phyloP scores from a whole-genome alignment of 192 early-diverging fungal genomes.

The Podila epigama region DNA sequence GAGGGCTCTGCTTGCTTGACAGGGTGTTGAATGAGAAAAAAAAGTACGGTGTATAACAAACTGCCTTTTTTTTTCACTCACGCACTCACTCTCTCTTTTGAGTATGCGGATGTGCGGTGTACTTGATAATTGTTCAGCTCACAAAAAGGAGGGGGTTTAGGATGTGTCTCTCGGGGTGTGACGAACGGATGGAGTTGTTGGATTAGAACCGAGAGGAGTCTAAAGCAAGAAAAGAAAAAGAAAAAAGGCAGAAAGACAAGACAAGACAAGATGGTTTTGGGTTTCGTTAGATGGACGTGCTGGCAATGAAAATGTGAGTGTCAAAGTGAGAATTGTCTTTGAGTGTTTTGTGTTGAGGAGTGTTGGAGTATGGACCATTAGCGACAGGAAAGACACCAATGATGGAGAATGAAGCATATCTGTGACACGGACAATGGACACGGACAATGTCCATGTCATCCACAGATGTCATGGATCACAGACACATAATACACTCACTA shows the following conservation, averaged over 20 bases:
- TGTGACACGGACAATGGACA: too few relatives aligned
- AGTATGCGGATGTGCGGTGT: not conserved
- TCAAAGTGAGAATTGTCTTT: not conserved
- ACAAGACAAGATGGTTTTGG: too few relatives aligned
- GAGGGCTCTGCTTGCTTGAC: slow-evolving; percentile 1
- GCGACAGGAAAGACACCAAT: too few relatives aligned
- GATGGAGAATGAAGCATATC: too few relatives aligned
- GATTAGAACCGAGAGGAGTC: too few relatives aligned
- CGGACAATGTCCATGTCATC: too few relatives aligned
- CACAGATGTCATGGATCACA: not conserved
- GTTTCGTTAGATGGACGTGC: not conserved
- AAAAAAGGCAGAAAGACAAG: not conserved
- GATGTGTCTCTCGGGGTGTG: too few relatives aligned
- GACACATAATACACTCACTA: not conserved
- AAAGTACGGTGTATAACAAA: too few relatives aligned
- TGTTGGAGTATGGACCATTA: too few relatives aligned
- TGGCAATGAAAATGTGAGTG: not conserved
- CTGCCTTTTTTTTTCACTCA: too few relatives aligned
- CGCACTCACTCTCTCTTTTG: too few relatives aligned
- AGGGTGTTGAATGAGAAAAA: not conserved
- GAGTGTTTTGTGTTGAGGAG: too few relatives aligned
- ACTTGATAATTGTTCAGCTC: not conserved
- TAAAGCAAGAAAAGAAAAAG: not conserved
- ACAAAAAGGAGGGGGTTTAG: not conserved
- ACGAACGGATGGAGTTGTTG: not conserved